Base-by-base conservation (phyloP, 352 stramenopile genomes). In the Globisporangium heterothallicum region DNA sequence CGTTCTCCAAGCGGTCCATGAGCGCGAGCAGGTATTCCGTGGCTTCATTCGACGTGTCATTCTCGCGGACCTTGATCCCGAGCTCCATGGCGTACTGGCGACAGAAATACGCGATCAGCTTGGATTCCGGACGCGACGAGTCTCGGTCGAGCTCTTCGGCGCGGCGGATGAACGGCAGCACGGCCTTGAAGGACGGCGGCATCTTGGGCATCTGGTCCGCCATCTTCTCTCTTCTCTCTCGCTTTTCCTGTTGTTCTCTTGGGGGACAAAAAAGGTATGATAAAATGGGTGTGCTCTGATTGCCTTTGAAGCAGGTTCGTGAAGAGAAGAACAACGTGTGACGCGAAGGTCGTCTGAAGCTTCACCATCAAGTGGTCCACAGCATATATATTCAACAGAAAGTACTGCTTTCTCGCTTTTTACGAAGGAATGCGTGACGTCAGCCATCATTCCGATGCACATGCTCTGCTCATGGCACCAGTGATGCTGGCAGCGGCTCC, bases 61-160 rank as follows among this genome's bases (percentile, higher is more conserved):
- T 84, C 59, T 88, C 75, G 29, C 84, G 78, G 42, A 97, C 63
- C 43, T 92, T 93, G 63, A 95, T 92, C 46, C 79, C 85, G 36
- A 92, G 46, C 59, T 95, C 83, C 83, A 95, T 92, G 50, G 85
- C 85, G 32, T 93, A 92, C 57, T 94, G 80, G 29, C 84, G 78
- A 61, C 82, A 90, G 60, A 97, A 98, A 70, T 98, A 98, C 34
- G 94, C 93, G 18, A 98, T 96, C 18, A 98, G 74, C 59, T 95
- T 92, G 42, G 91, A 96, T 68, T 98, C 94, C 1, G 88, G 78
- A 27, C 88, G 80, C 32, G 70, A 78, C 53, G 82, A 82, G 59
- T 98, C 89, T 10, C 82, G 73, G 64, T 98, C 95, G 25, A 99
- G 79, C 72, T 98, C 94, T 65, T 98, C 93, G 2, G 95, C 96